Base-by-base conservation (phyloP, 768 basidiomycete species). In the Cyclocybe aegerita region DNA sequence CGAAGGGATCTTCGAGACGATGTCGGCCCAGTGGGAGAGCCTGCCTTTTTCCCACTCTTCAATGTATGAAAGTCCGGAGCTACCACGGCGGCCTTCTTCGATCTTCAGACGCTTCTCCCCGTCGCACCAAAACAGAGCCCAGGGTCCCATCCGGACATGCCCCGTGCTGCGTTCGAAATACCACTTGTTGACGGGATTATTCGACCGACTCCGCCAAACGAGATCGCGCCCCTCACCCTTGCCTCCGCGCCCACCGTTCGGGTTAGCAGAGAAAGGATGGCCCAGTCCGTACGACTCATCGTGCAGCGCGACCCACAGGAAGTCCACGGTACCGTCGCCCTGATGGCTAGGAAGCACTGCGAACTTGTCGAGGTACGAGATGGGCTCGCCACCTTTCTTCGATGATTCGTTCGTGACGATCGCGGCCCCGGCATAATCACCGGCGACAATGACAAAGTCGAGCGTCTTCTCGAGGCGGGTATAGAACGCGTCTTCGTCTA, bases 151-250 rank as follows among this genome's bases (percentile, higher is more conserved):
- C 55, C 90, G 80, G 35, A 93, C 54, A 70, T 98, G 95, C 14
- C 97, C 97, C 14, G 87, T 88, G 64, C 88, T 90, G 32, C 97
- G 85, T 63, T 99, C 97, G 57, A 93, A 98, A 71, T 99, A 99
- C 97, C 97, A 99, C 70, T 94, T 96, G 72, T 99, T 99, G 49
- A 98, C 85, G 0, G 94, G 95, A 67, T 99, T 99, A 70, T 97
- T 80, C 6, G 88, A 78, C 48, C 97, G 80, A 65, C 86, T 90
- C 40, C 97, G 83, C 97, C 97, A 99, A 35, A 99, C 93, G 51
- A 99, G 79, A 64, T 98, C 97, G 39, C 85, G 77, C n/a, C 95
- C 94, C 65, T 88, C 82, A 23, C 96, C 95, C 50, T 81, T 76
- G 31, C 96, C 97, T 47, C 86, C 84, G 60, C 90, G 86, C 10